Conservation (phyloP, 257 asterid species). For the Nicotiana paniculata region DNA sequence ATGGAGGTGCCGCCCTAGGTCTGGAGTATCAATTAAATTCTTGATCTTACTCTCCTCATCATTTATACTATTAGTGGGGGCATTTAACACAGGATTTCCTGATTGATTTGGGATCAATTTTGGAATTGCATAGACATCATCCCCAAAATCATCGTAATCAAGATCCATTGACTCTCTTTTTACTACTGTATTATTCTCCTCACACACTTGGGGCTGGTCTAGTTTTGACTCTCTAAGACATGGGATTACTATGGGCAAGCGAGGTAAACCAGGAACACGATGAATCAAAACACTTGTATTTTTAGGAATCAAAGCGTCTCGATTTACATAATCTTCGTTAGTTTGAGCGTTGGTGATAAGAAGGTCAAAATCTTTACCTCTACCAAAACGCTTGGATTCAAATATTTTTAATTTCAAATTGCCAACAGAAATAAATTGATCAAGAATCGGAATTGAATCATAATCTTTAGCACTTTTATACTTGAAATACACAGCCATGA, state of each 20-base stretch:
- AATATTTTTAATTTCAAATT: conserved; percentile 83
- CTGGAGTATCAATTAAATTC: conserved; percentile 79
- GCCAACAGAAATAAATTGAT: conserved; percentile 79
- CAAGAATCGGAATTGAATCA: conserved; percentile 62
- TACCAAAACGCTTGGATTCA: conserved; percentile 91
- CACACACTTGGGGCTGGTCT: conserved; percentile 24
- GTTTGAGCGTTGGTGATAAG: conserved; percentile 92
- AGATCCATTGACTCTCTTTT: conserved; percentile 53
- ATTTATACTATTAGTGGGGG: conserved; percentile 51
- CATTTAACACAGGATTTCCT: conserved; percentile 41
- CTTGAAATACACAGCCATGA: conserved; percentile 89
- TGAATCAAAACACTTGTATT: conserved; percentile 86
- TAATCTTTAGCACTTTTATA: conserved; percentile 90
- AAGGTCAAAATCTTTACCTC: conserved; percentile 95
- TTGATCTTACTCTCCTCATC: conserved; percentile 85
- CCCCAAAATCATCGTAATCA: conserved; percentile 88
- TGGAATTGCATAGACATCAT: conserved; percentile 78
- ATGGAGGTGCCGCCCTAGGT: background rate
- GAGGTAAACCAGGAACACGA: conserved; percentile 93
- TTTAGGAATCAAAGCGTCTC: conserved; percentile 74
- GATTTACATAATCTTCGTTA: conserved; percentile 86
- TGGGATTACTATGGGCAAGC: conserved; percentile 76
- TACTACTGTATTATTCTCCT: background rate
- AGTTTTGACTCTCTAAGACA: conserved; percentile 36
- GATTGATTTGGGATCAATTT: conserved; percentile 37